phyloP scores from a whole-genome alignment of 495 filamentous ascomycete genomes.

The Annulohypoxylon maeteangense region DNA sequence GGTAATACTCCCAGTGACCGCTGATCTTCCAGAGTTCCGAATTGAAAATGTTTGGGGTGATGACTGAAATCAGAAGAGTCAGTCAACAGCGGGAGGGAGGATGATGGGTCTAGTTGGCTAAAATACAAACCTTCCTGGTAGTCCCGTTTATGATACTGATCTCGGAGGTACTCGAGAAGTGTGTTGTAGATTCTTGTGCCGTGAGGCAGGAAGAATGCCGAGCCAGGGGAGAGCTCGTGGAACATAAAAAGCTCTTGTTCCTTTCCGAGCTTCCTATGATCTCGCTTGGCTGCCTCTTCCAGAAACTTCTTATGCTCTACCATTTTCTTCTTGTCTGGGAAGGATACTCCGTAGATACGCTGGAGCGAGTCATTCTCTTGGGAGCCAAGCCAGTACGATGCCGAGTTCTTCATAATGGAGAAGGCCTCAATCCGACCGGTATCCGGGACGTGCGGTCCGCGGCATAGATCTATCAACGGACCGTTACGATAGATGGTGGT shows the following conservation, averaged over 20 bases:
- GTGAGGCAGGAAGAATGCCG: slow-evolving; percentile 92
- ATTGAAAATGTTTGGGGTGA: slow-evolving; percentile 96
- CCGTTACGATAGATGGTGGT: slow-evolving; percentile 91
- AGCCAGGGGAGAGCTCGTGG: slow-evolving; percentile 88
- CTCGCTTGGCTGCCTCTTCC: slow-evolving; percentile 95
- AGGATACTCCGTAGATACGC: slow-evolving; percentile 94
- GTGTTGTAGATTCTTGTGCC: slow-evolving; percentile 93
- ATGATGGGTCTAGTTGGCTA: neutral
- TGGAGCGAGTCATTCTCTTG: slow-evolving; percentile 92
- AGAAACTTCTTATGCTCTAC: slow-evolving; percentile 90
- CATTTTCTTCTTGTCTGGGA: slow-evolving; percentile 96
- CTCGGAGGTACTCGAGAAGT: slow-evolving; percentile 78
- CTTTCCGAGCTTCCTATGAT: slow-evolving; percentile 88
- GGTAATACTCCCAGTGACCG: slow-evolving; percentile 95
- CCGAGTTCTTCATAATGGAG: slow-evolving; percentile 91
- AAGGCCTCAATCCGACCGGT: slow-evolving; percentile 93
- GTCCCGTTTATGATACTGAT: slow-evolving; percentile 91
- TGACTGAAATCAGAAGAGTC: slow-evolving; percentile 59
- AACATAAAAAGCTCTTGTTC: slow-evolving; percentile 99
- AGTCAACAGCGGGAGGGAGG: neutral
- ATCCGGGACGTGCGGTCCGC: slow-evolving; percentile 87
- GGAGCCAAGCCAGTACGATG: slow-evolving; percentile 96
- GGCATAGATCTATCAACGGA: slow-evolving; percentile 62
- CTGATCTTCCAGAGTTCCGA: slow-evolving; percentile 89
- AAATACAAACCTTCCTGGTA: slow-evolving; percentile 75